Conservation (phyloP, 2,329 filamentous ascomycete genomes). For the Lecanoromycetidae sp. region DNA sequence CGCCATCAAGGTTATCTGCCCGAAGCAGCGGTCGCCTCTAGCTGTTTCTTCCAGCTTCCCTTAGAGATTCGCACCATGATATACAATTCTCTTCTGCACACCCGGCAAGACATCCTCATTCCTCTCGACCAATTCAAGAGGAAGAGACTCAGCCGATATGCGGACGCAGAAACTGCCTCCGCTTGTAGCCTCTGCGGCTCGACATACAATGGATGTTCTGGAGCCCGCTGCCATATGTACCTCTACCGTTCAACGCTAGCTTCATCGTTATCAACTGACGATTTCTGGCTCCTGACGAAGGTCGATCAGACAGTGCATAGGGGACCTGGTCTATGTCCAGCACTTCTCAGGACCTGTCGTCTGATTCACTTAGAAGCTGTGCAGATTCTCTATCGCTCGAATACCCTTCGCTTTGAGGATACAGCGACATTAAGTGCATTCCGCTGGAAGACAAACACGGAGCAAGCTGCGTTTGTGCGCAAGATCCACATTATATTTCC, state of each 20-base stretch:
- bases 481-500: not conserved
- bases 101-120: not conserved
- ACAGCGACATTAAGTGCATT: not conserved
- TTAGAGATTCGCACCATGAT: slow-evolving; percentile 7
- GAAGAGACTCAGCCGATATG: not conserved
- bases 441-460: not conserved
- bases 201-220: not conserved
- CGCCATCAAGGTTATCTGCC: too few relatives aligned
- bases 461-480: not conserved
- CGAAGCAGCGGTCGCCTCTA: too few relatives aligned
- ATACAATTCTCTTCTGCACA: slow-evolving; percentile 1
- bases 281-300: not conserved
- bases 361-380: not conserved
- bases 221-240: not conserved
- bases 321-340: not conserved
- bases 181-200: not conserved
- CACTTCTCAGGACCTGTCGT: slow-evolving; percentile 1
- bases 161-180: not conserved
- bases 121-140: not conserved
- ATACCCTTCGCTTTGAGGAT: slow-evolving; percentile 3
- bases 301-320: too few relatives aligned
- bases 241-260: not conserved
- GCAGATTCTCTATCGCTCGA: not conserved
- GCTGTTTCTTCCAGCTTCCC: slow-evolving; percentile 5
- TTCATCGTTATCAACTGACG: not conserved